Base-by-base conservation (phyloP, 2,329 filamentous ascomycete genomes). In the Hymenotorrendiella dingleyae region DNA sequence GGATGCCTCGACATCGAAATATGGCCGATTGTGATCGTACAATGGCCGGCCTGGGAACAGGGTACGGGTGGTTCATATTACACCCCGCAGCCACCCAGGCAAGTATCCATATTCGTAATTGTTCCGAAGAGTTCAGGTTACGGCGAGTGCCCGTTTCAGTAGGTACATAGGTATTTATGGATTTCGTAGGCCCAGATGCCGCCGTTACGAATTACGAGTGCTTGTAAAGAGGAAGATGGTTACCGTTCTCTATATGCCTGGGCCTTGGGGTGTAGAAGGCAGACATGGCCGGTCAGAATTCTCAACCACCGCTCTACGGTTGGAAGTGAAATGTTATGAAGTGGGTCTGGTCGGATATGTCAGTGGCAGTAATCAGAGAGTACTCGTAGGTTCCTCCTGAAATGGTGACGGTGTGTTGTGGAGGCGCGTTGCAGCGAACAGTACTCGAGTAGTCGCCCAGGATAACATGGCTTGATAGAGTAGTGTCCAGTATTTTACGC, bases 301-400 rank as follows among this genome's bases (percentile, higher is more conserved):
- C 11, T n/a, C n/a, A n/a, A n/a, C n/a, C n/a, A 19, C 35, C 12
- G 16, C 16, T 20, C 4, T 42, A 34, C 36, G 38, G 39, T 42
- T 49, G 40, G 39, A 19, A 14, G 19, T 16, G 11, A 27, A 34
- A 37, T 34, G 42, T 47, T 47, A 45, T 34, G 46, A 38, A n/a
- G 48, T 37, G 44, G 46, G 42, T 44, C 50, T 43, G 32, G 33
- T 53, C 50, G 53, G 48, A 55, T 45, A 54, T 56, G 39, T 40
- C 47, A 55, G 54, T 54, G 52, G 49, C 50, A 56, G 48, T 42
- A 45, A 48, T 45, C 46, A 47, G 39, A 46, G 32, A 49, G 46
- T 42, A 44, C 44, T 42, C 43, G 39, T 44, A 36, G 17, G n/a
- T n/a, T n/a, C n/a, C n/a, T n/a, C n/a, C n/a, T n/a, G n/a, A n/a